A percentile compares a stretch with the other conserved stretches of the same genome.
phyloP scores from a whole-genome alignment of 495 filamentous ascomycete genomes.

The Daldinia loculata region DNA sequence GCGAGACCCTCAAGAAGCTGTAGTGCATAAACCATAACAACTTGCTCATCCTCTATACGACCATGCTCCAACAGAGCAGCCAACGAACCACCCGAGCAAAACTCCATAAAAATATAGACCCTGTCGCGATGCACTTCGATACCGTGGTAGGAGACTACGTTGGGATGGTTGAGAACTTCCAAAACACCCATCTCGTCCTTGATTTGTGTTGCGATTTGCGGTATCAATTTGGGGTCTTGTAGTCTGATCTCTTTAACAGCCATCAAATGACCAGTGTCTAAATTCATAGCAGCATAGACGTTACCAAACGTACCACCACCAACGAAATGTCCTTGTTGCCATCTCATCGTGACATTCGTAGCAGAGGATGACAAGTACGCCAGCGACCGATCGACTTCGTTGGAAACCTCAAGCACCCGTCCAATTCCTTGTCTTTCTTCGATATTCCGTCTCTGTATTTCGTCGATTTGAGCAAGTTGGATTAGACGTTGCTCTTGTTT shows the following conservation, averaged over 20 bases:
- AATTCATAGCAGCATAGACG: conserved; percentile 95
- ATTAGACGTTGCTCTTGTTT: conserved; percentile 76
- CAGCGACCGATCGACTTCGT: conserved; percentile 92
- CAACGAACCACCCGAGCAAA: conserved; percentile 94
- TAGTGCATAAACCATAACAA: conserved; percentile 96
- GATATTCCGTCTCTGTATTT: conserved; percentile 76
- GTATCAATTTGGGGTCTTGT: conserved; percentile 95
- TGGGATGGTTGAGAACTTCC: conserved; percentile 94
- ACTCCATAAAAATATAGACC: conserved; percentile 99
- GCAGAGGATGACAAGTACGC: conserved; percentile 92
- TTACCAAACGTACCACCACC: conserved; percentile 97
- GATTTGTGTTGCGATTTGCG: conserved; percentile 90
- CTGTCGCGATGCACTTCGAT: conserved; percentile 98
- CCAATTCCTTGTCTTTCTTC: conserved; percentile 91
- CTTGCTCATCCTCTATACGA: conserved; percentile 96
- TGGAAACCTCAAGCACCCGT: conserved; percentile 88
- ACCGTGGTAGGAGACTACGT: conserved; percentile 96
- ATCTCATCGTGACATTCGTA: conserved; percentile 91
- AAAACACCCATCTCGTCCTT: conserved; percentile 96
- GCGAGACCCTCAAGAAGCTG: conserved; percentile 95
- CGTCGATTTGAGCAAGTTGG: conserved; percentile 78
- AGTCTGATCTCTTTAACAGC: conserved; percentile 98
- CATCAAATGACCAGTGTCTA: conserved; percentile 96
- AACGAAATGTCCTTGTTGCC: conserved; percentile 98
- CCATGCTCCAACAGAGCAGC: conserved; percentile 91